phyloP scores from a whole-genome alignment of 2,329 filamentous ascomycete genomes.

The Hawksworthiomyces lignivorus region DNA sequence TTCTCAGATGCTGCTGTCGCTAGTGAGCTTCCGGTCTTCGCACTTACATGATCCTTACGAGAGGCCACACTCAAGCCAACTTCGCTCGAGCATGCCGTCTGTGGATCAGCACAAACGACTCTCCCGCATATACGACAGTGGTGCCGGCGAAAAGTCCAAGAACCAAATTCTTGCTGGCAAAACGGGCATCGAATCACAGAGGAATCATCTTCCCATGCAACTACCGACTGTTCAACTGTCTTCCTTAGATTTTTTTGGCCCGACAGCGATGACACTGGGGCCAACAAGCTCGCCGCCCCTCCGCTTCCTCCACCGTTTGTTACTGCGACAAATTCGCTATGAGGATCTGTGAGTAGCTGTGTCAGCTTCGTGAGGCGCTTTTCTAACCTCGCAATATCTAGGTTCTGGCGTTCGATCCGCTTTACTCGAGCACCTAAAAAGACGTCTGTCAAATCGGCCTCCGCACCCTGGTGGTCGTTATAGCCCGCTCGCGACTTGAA shows the following conservation, averaged over 20 bases:
- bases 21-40: background rate
- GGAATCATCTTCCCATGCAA: constrained; percentile 90
- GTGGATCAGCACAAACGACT: constrained; percentile 83
- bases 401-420: constrained; percentile 72
- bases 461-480: constrained; percentile 72
- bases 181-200: constrained; percentile 78
- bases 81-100: constrained; percentile 77
- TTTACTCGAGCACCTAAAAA: constrained; percentile 68
- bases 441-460: constrained; percentile 61
- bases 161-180: constrained; percentile 91
- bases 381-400: constrained; percentile 85
- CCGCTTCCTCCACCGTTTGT: constrained; percentile 1
- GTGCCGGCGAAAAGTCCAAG: constrained; percentile 86
- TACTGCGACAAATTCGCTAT: constrained; percentile 26
- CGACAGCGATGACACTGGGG: constrained; percentile 52
- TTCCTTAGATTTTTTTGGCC: constrained; percentile 72
- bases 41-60: constrained; percentile 31
- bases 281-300: constrained; percentile 40
- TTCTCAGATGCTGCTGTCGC: constrained; percentile 23
- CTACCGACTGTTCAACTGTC: constrained; percentile 78
- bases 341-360: constrained; percentile 65
- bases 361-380: constrained; percentile 89
- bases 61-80: constrained; percentile 68
- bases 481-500: constrained; percentile 96
- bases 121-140: constrained; percentile 91